Evolutionary conservation across 2,329 filamentous ascomycete genomes (phyloP).

Genomic region (Bipolaris gigantea): DNA sequence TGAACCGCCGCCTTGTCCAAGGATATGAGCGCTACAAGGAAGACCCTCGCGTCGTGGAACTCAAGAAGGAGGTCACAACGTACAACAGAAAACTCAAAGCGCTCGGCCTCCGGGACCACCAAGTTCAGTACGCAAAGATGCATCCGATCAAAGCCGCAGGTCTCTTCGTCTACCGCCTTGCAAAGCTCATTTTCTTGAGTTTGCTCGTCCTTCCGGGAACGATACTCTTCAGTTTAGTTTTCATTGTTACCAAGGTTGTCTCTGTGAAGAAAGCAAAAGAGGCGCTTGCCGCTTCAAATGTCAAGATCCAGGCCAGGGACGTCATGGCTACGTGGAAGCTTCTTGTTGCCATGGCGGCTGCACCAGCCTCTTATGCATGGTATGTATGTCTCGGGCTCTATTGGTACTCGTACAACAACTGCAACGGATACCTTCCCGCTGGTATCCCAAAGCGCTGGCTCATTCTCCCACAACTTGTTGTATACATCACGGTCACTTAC

Average conservation of each 20-base stretch:
- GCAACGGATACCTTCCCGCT: conserved; percentile 78
- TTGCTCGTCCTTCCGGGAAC: conserved; percentile 84
- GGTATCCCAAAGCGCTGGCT: conserved; percentile 69
- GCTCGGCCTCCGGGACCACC: conserved; percentile 87
- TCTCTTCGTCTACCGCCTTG: conserved; percentile 76
- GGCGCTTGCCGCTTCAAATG: conserved; percentile 46
- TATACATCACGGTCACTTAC: conserved; percentile 89
- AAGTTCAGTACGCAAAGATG: conserved; percentile 88
- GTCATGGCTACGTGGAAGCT: conserved; percentile 49
- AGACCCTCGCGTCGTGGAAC: conserved; percentile 75
- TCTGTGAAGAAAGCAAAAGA: conserved; percentile 45
- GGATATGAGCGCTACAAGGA: conserved; percentile 93
- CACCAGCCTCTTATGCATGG: conserved; percentile 38
- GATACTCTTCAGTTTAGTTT: conserved; percentile 70
- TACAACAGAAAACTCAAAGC: conserved; percentile 89
- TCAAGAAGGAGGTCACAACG: conserved; percentile 74
- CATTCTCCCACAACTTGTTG: conserved; percentile 71
- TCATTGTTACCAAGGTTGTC: conserved; percentile 42
- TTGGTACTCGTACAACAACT: conserved; percentile 60
- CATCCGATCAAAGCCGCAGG: conserved; percentile 74
- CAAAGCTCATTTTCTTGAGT: conserved; percentile 75
- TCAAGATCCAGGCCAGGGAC: conserved; percentile 46
- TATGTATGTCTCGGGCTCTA: conserved; percentile 39
- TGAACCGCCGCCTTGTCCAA: conserved; percentile 87
- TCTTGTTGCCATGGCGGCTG: conserved; percentile 45